Percentiles rank a stretch among this genome's conserved stretches.
These are phyloP conservation scores for Cyberlindnera japonica DNA, from an alignment of 805 yeast species.

Conservation along the genomic window DNA sequence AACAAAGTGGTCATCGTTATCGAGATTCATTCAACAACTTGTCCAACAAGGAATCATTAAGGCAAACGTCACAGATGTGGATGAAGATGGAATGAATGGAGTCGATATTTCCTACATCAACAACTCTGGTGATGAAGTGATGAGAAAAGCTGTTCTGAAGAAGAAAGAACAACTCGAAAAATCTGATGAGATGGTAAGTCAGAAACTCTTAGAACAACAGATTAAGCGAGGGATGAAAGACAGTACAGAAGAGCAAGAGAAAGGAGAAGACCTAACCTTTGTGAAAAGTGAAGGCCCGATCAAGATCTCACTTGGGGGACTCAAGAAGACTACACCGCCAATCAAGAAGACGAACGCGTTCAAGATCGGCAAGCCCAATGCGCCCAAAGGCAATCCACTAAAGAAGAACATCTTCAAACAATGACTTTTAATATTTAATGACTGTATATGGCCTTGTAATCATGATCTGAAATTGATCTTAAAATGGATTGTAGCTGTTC, in stretches of 20 bases:
- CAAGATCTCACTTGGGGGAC: conserved; percentile 14
- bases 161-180: conserved; percentile 35
- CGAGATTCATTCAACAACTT: conserved; percentile 62
- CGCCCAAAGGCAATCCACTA: conserved; percentile 11
- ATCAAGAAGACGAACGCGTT: conserved; percentile 19
- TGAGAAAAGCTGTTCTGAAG: conserved; percentile 36
- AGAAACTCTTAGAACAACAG: conserved; percentile 47
- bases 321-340: conserved; percentile 11
- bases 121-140: conserved; percentile 44
- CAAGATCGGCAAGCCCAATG: conserved; percentile 18
- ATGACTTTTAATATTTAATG: conserved; percentile 2
- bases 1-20: conserved; percentile 71
- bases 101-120: conserved; percentile 51
- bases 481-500: conserved; percentile 24
- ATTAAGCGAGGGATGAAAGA: conserved; percentile 39
- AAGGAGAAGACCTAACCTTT: neutral
- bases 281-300: conserved; percentile 11
- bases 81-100: conserved; percentile 35
- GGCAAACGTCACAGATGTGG: conserved; percentile 37
- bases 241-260: conserved; percentile 40
- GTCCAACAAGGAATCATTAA: conserved; percentile 52
- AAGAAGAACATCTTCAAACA: conserved; percentile 19
- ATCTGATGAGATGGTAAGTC: conserved; percentile 45
- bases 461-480: neutral
- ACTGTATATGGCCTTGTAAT: too few relatives aligned